phyloP scores from a whole-genome alignment of 2,329 filamentous ascomycete species.

The Dactylellina cionopaga region DNA sequence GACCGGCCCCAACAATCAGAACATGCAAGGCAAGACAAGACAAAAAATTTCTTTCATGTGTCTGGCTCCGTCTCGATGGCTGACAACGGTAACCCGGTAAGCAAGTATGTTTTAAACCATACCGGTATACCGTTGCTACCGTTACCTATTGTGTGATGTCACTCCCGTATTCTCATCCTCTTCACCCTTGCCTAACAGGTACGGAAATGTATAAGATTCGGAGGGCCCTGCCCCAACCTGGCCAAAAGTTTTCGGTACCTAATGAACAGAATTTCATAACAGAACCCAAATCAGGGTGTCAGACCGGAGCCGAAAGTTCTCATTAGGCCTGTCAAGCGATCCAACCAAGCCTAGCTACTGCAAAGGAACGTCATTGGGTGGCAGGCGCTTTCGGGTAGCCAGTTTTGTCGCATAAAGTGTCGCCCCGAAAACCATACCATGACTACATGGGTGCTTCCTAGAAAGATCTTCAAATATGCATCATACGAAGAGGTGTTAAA shows the following conservation, averaged over 20 bases:
- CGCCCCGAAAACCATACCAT: not conserved
- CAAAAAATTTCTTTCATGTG: constrained; percentile 3
- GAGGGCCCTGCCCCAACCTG: not conserved
- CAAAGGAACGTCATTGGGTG: constrained; percentile 9
- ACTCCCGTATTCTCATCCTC: constrained; percentile 5
- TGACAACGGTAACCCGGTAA: not conserved
- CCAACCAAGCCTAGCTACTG: no score
- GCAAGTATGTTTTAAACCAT: not conserved
- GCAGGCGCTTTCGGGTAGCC: not conserved
- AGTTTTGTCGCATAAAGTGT: constrained; percentile 8
- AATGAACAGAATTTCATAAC: no score
- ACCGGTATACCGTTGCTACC: no score
- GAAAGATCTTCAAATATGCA: constrained; percentile 22
- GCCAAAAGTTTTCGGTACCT: not conserved
- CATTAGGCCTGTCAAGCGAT: no score
- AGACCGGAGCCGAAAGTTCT: no score
- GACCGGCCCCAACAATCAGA: not conserved
- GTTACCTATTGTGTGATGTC: constrained; percentile 38
- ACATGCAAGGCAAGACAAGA: constrained; percentile 6
- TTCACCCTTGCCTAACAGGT: not conserved
- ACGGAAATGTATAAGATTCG: not conserved
- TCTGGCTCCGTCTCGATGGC: constrained; percentile 12
- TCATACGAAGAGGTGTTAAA: constrained; percentile 4
- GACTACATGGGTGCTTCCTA: not conserved
- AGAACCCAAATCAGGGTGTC: no score